Evolutionary conservation across 1,284 basidiomycete species (phyloP).

Genomic region (Heterobasidion irregulare): DNA sequence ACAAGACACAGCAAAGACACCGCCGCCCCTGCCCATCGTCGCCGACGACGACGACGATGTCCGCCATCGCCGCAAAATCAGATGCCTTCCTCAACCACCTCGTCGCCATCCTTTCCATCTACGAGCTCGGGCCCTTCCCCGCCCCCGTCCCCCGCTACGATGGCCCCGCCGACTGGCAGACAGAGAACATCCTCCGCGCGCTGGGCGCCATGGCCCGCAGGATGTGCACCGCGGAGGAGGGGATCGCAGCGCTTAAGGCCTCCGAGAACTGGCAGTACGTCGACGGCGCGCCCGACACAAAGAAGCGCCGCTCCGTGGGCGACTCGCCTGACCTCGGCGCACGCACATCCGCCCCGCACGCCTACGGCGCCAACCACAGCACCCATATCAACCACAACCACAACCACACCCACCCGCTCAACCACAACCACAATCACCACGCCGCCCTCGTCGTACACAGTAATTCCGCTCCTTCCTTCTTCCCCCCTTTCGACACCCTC

Average conservation of each 20-base stretch:
- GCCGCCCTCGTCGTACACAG: not conserved
- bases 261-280: slow-evolving; percentile 25
- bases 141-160: slow-evolving; percentile 54
- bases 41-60: slow-evolving; percentile 9
- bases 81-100: slow-evolving; percentile 29
- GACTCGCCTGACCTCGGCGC: slow-evolving; percentile 23
- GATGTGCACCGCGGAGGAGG: slow-evolving; percentile 55
- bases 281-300: slow-evolving; percentile 29
- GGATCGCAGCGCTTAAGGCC: slow-evolving; percentile 28
- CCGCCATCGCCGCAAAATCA: slow-evolving; percentile 13
- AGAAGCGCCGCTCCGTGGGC: slow-evolving; percentile 42
- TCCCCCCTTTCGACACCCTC: slow-evolving; percentile 14
- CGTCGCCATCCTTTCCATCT: slow-evolving; percentile 29
- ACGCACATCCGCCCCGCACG: slow-evolving; percentile 11
- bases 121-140: slow-evolving; percentile 28
- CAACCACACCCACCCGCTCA: slow-evolving; percentile 4
- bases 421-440: not conserved
- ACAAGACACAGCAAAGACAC: too few relatives aligned
- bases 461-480: slow-evolving; percentile 13
- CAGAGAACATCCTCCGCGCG: slow-evolving; percentile 50
- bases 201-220: slow-evolving; percentile 45
- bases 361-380: not conserved
- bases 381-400: not conserved
- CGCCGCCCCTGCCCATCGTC: not conserved
- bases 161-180: slow-evolving; percentile 58